Base-by-base conservation (phyloP, 192 early-diverging fungal species). In the Rhizoclosmatium globosum region DNA sequence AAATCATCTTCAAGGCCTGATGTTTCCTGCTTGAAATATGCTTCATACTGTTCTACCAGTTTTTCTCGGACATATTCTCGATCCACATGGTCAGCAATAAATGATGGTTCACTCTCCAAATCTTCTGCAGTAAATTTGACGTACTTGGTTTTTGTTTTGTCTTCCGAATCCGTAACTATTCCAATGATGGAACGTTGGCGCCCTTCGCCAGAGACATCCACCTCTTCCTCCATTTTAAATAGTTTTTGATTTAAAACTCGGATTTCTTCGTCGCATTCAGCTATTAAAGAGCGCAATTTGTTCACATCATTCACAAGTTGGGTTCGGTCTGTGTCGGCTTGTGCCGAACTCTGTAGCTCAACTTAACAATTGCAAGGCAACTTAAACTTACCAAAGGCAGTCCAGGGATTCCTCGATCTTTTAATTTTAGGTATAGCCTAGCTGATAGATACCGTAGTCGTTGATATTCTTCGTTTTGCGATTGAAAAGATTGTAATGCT, bases 161-260 rank as follows among this genome's bases (percentile, higher is more conserved):
- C 17, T 23, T 71, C 56, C 11, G 23, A 23, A 17, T 44, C 67
- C 17, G 67, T 68, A 11, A 17, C 19, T 3, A 64, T 45, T 2
- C 42, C 23, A 2, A 21, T 45, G 23, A 45, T 21, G 45, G 41
- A n/a, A 9, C 60, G 15, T 23, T 62, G 60, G 9, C 19, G 7
- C 6, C 60, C 60, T 64, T 64, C 58, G 9, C 21, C 45, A 2
- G 21, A 9, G 4, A 48, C 47, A 47, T 79, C 78, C 43, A 71
- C 58, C 41, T 71, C 68, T 71, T 79, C 78, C 31, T 73, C 69
- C 43, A 79, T 31, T 61, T 79, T 66, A 50, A 79, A 79, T 2
- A 79, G 13, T 53, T 79, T 56, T 9, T 59, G 53, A 19, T 61
- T 56, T 6, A 79, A 4, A 13, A 47, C 43, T 2, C 78, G 56